phyloP scores from a whole-genome alignment of 2,329 filamentous ascomycete species.

The Aspergillus thermomutatus region DNA sequence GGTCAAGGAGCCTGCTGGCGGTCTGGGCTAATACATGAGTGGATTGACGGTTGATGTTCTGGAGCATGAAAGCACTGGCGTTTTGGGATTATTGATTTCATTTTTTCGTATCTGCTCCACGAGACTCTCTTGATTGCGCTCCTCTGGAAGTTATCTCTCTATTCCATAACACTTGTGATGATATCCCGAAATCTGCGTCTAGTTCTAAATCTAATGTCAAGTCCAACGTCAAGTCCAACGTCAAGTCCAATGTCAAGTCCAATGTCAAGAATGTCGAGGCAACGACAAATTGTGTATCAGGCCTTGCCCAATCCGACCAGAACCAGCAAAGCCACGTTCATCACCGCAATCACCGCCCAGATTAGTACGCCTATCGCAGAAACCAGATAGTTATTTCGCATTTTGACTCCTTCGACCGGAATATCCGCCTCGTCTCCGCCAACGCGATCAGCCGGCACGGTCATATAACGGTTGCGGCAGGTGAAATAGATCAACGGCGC shows the following conservation, averaged over 20 bases:
- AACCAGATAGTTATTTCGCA: conserved; percentile 70
- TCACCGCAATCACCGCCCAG: conserved; percentile 70
- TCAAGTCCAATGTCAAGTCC: not conserved
- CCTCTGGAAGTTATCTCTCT: not conserved
- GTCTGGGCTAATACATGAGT: conserved; percentile 21
- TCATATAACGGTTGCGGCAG: conserved; percentile 76
- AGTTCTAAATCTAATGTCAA: not conserved
- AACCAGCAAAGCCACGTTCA: conserved; percentile 76
- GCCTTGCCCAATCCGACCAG: conserved; percentile 56
- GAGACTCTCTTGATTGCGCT: not conserved
- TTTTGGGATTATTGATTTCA: not conserved
- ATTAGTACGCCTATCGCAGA: conserved; percentile 58
- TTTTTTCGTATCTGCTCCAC: not conserved
- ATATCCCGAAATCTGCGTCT: not conserved
- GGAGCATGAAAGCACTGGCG: not conserved
- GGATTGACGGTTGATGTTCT: not conserved
- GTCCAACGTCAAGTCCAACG: not conserved
- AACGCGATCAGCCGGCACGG: conserved; percentile 52
- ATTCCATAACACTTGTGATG: not conserved
- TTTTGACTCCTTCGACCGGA: conserved; percentile 47
- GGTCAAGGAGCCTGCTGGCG: conserved; percentile 73
- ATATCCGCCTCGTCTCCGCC: conserved; percentile 26
- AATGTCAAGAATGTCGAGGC: not conserved
- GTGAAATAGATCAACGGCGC: conserved; percentile 85
- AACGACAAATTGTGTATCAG: conserved; percentile 9